phyloP scores from a whole-genome alignment of 768 basidiomycete genomes.

The Mycena rosella region DNA sequence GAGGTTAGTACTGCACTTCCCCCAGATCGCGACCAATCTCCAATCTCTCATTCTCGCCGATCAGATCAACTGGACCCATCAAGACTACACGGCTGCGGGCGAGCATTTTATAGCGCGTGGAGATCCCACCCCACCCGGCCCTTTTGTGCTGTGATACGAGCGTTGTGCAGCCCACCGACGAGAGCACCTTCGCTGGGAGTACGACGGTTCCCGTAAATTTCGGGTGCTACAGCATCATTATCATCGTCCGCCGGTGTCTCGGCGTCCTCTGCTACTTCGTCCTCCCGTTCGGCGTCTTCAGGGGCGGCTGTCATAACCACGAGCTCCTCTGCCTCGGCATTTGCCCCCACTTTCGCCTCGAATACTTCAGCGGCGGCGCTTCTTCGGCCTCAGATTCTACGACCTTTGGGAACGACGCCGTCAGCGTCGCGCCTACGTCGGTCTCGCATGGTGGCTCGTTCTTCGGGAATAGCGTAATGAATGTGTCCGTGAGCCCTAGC shows the following conservation, averaged over 20 bases:
- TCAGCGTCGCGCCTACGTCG: constrained; percentile 11
- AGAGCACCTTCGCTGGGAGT: neutral
- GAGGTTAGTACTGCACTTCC: constrained; percentile 22
- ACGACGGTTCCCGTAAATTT: neutral
- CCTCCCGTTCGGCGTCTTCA: neutral
- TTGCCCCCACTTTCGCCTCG: neutral
- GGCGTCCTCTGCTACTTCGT: neutral
- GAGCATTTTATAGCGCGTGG: constrained; percentile 78
- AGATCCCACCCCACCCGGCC: constrained; percentile 56
- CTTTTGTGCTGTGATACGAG: constrained; percentile 71
- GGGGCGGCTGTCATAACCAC: neutral
- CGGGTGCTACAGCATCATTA: neutral
- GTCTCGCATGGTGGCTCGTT: neutral
- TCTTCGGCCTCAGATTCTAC: neutral
- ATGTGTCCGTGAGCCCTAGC: neutral
- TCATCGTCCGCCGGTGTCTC: neutral
- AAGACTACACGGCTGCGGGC: constrained; percentile 75
- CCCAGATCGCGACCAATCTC: neutral
- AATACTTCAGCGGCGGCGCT: neutral
- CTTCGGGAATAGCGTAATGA: constrained; percentile 18
- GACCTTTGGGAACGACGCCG: constrained; percentile 5
- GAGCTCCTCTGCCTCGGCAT: neutral
- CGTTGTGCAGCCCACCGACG: constrained; percentile 5
- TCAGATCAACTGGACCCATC: constrained; percentile 83
- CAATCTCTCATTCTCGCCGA: constrained; percentile 40